Conservation (phyloP, 768 basidiomycete genomes). For the Russula dissimulans region DNA sequence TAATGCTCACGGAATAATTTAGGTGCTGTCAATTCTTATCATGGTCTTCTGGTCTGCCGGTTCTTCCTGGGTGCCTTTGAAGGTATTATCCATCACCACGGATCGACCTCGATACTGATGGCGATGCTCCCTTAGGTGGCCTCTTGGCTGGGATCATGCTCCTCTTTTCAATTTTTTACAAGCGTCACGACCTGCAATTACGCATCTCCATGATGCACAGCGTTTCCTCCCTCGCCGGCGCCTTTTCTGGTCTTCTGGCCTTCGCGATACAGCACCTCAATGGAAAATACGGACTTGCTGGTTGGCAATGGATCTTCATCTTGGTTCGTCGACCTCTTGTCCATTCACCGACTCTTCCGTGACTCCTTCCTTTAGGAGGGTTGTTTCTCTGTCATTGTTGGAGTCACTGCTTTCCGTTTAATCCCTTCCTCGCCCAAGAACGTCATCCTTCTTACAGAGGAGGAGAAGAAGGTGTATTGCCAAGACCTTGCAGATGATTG, state of each 20-base stretch:
- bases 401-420: conserved; percentile 40
- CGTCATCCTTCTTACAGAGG: conserved; percentile 40
- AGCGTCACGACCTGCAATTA: conserved; percentile 24
- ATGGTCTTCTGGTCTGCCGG: conserved; percentile 43
- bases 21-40: conserved; percentile 42
- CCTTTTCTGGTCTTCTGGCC: conserved; percentile 58
- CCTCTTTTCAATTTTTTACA: conserved; percentile 26
- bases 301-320: conserved; percentile 65
- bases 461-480: conserved; percentile 34
- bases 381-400: conserved; percentile 52
- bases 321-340: conserved; percentile 28
- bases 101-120: not conserved
- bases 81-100: conserved; percentile 29
- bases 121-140: conserved; percentile 24
- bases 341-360: not conserved
- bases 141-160: conserved; percentile 34
- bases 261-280: conserved; percentile 51
- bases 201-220: conserved; percentile 36
- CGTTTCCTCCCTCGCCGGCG: conserved; percentile 41
- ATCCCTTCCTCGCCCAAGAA: conserved; percentile 36
- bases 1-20: not conserved
- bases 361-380: conserved; percentile 36
- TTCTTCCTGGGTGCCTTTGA: conserved; percentile 47
- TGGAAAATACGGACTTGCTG: conserved; percentile 41
- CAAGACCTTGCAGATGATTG: conserved; percentile 31